Base-by-base conservation (phyloP, 768 basidiomycete species). In the Trametes meyenii region DNA sequence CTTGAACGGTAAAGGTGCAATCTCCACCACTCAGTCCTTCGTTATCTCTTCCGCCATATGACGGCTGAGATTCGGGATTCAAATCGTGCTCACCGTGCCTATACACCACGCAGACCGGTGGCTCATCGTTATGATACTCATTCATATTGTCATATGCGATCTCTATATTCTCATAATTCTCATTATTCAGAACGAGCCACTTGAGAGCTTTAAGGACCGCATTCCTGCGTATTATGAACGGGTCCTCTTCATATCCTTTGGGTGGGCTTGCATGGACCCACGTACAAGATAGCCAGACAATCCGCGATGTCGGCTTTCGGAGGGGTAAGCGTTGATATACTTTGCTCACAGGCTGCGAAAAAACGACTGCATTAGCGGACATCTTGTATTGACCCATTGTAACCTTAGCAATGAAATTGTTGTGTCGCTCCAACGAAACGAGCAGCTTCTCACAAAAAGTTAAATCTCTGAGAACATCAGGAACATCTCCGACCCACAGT, bases 401-500 rank as follows among this genome's bases (percentile, higher is more conserved):
- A n/a, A 78, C 75, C 1, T 65, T 54, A 0, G 76, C 72, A 5
- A 76, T 52, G 59, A 72, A 78, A 0, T 56, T 7, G 59, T 75
- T 76, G n/a, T 72, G 71, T 3, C 72, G 29, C 0, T 70, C 67
- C 16, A 64, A 48, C 0, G 76, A 60, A 6, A 77, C 59, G 0
- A 76, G 50, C 26, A 71, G 58, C 26, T 73, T 68, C 58, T 80
- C 78, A 0, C 67, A 64, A 50, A 70, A 76, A 3, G 44, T 70
- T 1, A 79, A 60, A 2, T 61, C 45, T 36, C 67, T 29, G 1
- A 80, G 50, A 12, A 64, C 68, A 5, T 35, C 10, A 2, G 75
- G 78, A 1, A 77, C 69, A 2, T 70, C 51, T 0, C 79, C 78
- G 0, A 80, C 10, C 77, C 77, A 78, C 1, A 76, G 43, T 1